A percentile compares a stretch with the other conserved stretches of the same genome.
Conservation (phyloP, 345 rosid species). For the Trapa bicornis region DNA sequence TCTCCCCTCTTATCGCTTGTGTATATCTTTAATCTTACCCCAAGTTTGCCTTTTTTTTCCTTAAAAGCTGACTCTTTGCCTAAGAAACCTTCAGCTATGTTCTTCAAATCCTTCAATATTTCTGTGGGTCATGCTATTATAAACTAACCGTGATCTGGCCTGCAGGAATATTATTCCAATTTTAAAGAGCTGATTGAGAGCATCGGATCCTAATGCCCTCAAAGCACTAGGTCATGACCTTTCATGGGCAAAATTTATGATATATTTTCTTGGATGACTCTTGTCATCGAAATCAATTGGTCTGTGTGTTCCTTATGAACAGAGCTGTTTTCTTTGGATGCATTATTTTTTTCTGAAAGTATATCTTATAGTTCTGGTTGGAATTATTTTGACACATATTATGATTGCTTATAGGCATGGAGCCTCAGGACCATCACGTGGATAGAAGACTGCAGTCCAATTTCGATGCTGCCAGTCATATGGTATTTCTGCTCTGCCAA, state of each 20-base stretch:
- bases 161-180: slow-evolving; percentile 40
- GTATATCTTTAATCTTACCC: not conserved
- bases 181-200: slow-evolving; percentile 50
- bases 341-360: not conserved
- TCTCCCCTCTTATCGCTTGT: not conserved
- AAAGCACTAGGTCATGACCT: slow-evolving; percentile 41
- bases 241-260: slow-evolving; percentile 21
- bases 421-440: not conserved
- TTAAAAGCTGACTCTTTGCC: not conserved
- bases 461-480: not conserved
- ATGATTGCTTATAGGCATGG: not conserved
- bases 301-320: not conserved
- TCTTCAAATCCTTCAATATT: not conserved
- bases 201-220: slow-evolving; percentile 32
- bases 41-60: not conserved
- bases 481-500: not conserved
- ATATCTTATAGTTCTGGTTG: not conserved
- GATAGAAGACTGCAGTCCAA: not conserved
- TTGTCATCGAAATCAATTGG: not conserved
- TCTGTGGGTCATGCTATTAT: slow-evolving; percentile 16
- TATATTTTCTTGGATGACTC: slow-evolving; percentile 1
- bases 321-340: not conserved
- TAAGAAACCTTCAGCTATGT: not conserved
- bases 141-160: slow-evolving; percentile 31
- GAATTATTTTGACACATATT: not conserved